A percentile compares a stretch with the other conserved stretches of the same genome.
These are phyloP conservation scores for Bassia scoparia DNA, from an alignment of 148 eudicot genomes.

Conservation along the genomic window DNA sequence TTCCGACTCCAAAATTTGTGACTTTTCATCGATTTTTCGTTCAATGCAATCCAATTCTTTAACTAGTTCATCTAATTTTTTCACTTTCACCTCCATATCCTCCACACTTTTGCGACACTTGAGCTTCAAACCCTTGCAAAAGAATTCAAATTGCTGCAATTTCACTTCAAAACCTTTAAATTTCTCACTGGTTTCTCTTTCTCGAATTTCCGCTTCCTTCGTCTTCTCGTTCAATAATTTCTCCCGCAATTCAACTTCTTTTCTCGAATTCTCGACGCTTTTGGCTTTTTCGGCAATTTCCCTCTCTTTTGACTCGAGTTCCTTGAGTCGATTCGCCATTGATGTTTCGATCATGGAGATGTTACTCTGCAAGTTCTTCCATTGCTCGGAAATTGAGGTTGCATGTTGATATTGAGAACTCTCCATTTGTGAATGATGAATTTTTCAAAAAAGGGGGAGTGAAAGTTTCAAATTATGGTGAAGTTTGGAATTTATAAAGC, in stretches of 20 bases:
- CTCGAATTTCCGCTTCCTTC: neutral
- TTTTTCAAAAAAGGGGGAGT: neutral
- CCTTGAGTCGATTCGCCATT: neutral
- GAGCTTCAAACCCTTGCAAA: neutral
- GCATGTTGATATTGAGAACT: neutral
- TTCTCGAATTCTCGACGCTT: neutral
- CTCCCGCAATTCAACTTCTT: neutral
- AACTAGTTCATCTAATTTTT: neutral
- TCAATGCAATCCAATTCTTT: neutral
- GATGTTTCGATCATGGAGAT: neutral
- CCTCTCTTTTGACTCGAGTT: conserved; percentile 3
- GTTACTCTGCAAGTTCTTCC: neutral
- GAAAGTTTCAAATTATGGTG: neutral
- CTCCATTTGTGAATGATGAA: neutral
- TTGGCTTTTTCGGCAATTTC: neutral
- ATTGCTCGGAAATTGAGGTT: conserved; percentile 7
- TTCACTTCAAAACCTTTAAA: conserved; percentile 2
- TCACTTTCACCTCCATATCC: conserved; percentile 7
- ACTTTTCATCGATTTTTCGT: no score
- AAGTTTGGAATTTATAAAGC: no score
- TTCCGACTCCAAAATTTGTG: neutral
- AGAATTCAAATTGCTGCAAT: neutral
- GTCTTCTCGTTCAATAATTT: neutral
- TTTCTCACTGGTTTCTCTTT: neutral
- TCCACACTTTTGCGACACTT: neutral